A percentile compares a stretch with the other conserved stretches of the same genome.
Conservation (phyloP, 768 basidiomycete species). For the Tulasnella sp. region DNA sequence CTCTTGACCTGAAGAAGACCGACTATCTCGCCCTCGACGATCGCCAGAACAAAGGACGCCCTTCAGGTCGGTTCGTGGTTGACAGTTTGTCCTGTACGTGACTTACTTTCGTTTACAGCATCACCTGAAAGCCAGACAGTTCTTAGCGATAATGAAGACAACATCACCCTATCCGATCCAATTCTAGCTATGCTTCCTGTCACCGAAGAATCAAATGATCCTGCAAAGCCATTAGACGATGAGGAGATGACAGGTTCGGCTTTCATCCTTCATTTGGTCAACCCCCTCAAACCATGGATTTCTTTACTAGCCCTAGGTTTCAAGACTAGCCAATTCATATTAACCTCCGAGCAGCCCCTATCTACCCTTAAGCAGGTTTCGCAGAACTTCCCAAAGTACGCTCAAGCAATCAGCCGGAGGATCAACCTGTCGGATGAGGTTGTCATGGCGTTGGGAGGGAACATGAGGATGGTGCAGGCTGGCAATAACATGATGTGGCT, state of each 20-base stretch:
- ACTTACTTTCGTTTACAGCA: too few relatives aligned
- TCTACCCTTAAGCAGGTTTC: conserved; percentile 51
- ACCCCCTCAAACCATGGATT: neutral
- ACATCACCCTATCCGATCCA: conserved; percentile 24
- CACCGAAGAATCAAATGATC: conserved; percentile 3
- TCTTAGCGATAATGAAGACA: neutral
- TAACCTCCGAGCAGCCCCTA: conserved; percentile 43
- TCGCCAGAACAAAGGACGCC: conserved; percentile 31
- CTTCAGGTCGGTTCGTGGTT: neutral
- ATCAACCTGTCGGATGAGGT: conserved; percentile 43
- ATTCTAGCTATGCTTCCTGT: conserved; percentile 23
- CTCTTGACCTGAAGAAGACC: conserved; percentile 89
- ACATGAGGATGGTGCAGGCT: conserved; percentile 40
- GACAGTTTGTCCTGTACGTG: too few relatives aligned
- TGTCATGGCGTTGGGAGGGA: conserved; percentile 42
- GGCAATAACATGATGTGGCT: conserved; percentile 59
- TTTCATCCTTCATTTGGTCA: neutral
- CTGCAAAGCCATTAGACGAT: conserved; percentile 34
- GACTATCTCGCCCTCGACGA: conserved; percentile 95
- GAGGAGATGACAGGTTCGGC: conserved; percentile 52
- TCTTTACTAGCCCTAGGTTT: conserved; percentile 53
- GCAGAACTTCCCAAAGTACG: conserved; percentile 85
- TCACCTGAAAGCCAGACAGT: neutral
- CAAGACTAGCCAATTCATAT: conserved; percentile 64
- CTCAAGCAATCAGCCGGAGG: conserved; percentile 56